Evolutionary conservation across 2,329 filamentous ascomycete genomes (phyloP).

Genomic region (Penicillium thymicola): DNA sequence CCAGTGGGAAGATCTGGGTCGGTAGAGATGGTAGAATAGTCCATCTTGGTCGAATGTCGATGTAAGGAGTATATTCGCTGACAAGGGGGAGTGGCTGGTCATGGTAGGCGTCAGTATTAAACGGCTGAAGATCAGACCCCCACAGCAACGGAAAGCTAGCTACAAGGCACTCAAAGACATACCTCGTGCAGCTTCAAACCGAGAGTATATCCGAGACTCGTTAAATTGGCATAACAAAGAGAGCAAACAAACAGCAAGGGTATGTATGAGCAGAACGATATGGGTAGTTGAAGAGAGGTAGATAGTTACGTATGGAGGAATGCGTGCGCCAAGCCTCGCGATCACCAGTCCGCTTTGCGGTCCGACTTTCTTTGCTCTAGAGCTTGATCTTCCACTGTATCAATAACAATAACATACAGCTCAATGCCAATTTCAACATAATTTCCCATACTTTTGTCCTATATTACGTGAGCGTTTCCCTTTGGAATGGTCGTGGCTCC

Average conservation of each 20-base stretch:
- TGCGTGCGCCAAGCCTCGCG: slow-evolving; percentile 22
- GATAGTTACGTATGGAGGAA: slow-evolving; percentile 21
- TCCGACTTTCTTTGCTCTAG: slow-evolving; percentile 13
- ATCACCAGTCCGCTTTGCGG: slow-evolving; percentile 13
- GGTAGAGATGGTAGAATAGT: slow-evolving; percentile 60
- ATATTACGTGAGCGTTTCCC: slow-evolving; percentile 7
- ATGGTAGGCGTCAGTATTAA: slow-evolving; percentile 25
- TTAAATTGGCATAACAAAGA: slow-evolving; percentile 9
- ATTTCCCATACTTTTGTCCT: background rate
- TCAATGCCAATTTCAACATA: slow-evolving; percentile 4
- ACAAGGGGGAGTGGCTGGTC: slow-evolving; percentile 20
- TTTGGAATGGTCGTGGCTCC: slow-evolving; percentile 31
- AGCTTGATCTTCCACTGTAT: background rate
- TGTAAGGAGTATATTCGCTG: slow-evolving; percentile 17
- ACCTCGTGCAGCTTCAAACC: slow-evolving; percentile 17
- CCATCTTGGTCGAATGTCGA: slow-evolving; percentile 49
- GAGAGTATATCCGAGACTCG: background rate
- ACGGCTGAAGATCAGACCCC: slow-evolving; percentile 19
- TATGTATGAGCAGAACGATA: background rate
- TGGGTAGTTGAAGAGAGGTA: slow-evolving; percentile 1
- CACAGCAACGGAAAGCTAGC: slow-evolving; percentile 19
- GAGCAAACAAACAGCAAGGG: background rate
- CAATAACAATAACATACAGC: background rate
- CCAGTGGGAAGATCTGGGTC: slow-evolving; percentile 59
- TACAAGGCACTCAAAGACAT: slow-evolving; percentile 8